A percentile compares a stretch with the other conserved stretches of the same genome.
Evolutionary conservation across 441 rosid species (phyloP).

Genomic region (Theobroma grandiflorum): DNA sequence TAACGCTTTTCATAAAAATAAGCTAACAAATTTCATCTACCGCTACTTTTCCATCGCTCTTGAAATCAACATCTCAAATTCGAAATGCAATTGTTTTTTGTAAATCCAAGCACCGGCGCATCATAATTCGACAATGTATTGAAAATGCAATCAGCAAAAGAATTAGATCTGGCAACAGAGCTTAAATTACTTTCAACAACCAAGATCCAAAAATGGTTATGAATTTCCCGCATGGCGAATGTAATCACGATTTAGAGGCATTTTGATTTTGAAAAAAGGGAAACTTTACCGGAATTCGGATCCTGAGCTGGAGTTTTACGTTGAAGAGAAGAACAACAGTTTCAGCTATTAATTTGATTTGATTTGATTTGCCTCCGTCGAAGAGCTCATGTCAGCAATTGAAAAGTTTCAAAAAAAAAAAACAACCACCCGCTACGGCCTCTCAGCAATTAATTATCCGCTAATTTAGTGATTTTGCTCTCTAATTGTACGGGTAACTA

Average conservation of each 20-base stretch:
- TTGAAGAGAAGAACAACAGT: too few species aligned
- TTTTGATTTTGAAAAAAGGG: too few species aligned
- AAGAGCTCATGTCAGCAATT: background rate
- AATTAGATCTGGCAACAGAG: too few species aligned
- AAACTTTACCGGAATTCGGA: conserved; percentile 24
- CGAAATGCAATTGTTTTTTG: background rate
- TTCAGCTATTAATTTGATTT: background rate
- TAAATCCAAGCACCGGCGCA: background rate
- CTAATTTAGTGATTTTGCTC: background rate
- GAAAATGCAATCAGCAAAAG: background rate
- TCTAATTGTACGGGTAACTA: background rate
- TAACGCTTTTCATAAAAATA: too few species aligned
- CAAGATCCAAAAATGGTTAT: too few species aligned
- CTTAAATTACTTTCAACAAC: too few species aligned
- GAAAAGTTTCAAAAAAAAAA: background rate
- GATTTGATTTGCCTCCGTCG: background rate
- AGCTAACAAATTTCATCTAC: background rate
- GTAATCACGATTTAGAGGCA: too few species aligned
- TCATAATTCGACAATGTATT: background rate
- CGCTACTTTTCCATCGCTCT: background rate
- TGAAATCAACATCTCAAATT: conserved; percentile 6
- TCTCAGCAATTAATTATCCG: background rate
- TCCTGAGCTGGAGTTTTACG: background rate
- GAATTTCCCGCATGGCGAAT: background rate
- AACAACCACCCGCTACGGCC: background rate